Percentiles rank a stretch among this genome's conserved stretches.
Evolutionary conservation across 1,139 yeast genomes (phyloP).

Genomic region (Meyerozyma elateridarum): DNA sequence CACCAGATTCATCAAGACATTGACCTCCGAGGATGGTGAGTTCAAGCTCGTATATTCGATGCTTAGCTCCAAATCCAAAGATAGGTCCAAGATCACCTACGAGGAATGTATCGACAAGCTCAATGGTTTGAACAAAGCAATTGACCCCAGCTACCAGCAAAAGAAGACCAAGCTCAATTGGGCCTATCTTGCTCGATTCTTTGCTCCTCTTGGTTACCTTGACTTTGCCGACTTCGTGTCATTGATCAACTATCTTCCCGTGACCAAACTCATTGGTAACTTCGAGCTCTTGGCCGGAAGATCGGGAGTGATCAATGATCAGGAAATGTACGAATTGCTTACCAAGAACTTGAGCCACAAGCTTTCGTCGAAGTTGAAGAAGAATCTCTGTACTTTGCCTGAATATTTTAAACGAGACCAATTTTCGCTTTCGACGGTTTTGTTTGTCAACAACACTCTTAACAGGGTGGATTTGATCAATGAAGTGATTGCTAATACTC

Average conservation of each 20-base stretch:
- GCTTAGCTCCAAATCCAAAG: constrained; percentile 31
- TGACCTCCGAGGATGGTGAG: constrained; percentile 55
- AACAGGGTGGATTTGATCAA: constrained; percentile 48
- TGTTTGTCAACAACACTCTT: constrained; percentile 41
- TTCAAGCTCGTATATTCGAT: constrained; percentile 52
- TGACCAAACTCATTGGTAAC: constrained; percentile 43
- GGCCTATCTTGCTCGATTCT: constrained; percentile 40
- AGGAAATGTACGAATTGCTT: constrained; percentile 32
- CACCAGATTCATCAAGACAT: constrained; percentile 49
- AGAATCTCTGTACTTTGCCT: constrained; percentile 31
- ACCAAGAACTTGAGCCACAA: constrained; percentile 40
- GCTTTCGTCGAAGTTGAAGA: constrained; percentile 34
- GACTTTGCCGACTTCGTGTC: constrained; percentile 38
- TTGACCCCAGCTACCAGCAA: constrained; percentile 41
- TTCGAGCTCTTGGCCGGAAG: constrained; percentile 38
- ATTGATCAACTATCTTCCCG: constrained; percentile 41
- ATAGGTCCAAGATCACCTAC: constrained; percentile 23
- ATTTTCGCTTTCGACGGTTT: constrained; percentile 39
- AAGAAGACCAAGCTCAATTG: constrained; percentile 41
- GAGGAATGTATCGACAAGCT: constrained; percentile 38
- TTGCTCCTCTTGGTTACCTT: constrained; percentile 38
- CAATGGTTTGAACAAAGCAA: constrained; percentile 36
- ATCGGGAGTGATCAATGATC: constrained; percentile 27
- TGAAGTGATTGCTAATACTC: constrained; percentile 56
- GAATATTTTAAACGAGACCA: constrained; percentile 32